Evolutionary conservation across 176 grass and related monocot species (phyloP).

Genomic region (Elaeis guineensis): DNA sequence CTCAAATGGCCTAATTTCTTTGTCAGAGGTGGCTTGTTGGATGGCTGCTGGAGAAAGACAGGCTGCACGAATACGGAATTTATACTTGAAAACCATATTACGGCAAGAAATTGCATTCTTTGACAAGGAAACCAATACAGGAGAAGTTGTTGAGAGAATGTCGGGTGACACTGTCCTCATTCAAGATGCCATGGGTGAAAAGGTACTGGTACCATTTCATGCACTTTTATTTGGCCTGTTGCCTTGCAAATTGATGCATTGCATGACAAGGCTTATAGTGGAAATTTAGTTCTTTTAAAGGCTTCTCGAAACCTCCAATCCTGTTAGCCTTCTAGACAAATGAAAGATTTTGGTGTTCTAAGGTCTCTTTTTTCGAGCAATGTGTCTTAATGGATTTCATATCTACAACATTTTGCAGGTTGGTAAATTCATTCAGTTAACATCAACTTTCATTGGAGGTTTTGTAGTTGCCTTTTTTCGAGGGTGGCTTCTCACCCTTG

Average conservation of each 20-base stretch:
- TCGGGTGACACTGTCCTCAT: conserved; percentile 2
- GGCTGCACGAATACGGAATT: not conserved
- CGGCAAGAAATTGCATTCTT: conserved; percentile 7
- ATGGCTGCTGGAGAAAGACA: conserved; percentile 19
- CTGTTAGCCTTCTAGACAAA: no score
- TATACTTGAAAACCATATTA: conserved; percentile 10
- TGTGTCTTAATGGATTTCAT: no score
- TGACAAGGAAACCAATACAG: conserved; percentile 11
- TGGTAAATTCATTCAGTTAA: conserved; percentile 84
- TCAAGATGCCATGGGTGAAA: conserved; percentile 11
- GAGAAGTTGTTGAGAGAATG: conserved; percentile 9
- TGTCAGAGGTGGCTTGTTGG: conserved; percentile 92
- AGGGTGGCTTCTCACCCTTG: conserved; percentile 81
- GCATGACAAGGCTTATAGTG: no score
- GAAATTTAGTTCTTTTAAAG: no score
- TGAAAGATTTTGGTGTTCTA: no score
- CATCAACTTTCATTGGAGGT: conserved; percentile 78
- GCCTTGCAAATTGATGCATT: conserved; percentile 8
- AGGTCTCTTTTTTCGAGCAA: no score
- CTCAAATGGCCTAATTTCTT: not conserved
- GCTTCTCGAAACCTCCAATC: no score
- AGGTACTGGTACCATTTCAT: not conserved
- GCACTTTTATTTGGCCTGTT: not conserved
- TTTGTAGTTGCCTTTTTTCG: conserved; percentile 80
- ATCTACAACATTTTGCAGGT: conserved; percentile 24